Evolutionary conservation across 2,329 filamentous ascomycete genomes (phyloP).

Genomic region (Cladophialophora bantiana): DNA sequence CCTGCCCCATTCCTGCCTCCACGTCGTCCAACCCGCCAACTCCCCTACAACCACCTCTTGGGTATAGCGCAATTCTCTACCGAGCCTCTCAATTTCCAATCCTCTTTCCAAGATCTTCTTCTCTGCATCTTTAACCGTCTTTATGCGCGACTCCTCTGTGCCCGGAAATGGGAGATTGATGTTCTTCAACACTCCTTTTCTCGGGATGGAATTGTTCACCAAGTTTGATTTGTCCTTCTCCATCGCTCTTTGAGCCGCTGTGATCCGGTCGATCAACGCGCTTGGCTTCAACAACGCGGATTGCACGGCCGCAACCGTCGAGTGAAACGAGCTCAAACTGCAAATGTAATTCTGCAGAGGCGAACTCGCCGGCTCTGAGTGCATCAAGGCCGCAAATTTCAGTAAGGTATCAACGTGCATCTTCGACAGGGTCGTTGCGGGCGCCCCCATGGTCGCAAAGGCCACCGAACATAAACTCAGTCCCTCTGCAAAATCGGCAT

Average conservation of each 20-base stretch:
- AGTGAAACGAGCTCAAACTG: constrained; percentile 78
- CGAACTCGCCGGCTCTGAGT: constrained; percentile 71
- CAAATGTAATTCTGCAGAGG: constrained; percentile 77
- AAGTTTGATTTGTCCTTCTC: constrained; percentile 79
- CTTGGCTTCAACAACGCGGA: constrained; percentile 79
- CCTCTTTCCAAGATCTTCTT: constrained; percentile 75
- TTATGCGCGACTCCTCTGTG: constrained; percentile 84
- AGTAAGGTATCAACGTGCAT: constrained; percentile 74
- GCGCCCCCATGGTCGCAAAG: constrained; percentile 58
- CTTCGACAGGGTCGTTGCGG: constrained; percentile 69
- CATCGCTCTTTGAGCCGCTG: constrained; percentile 74
- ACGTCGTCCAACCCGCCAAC: constrained; percentile 91
- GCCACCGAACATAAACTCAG: constrained; percentile 53
- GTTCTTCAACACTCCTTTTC: constrained; percentile 48
- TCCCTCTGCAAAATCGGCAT: constrained; percentile 57
- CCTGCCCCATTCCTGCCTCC: constrained; percentile 78
- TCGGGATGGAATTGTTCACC: constrained; percentile 62
- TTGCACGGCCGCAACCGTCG: constrained; percentile 82
- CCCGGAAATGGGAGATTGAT: constrained; percentile 53
- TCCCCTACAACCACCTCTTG: constrained; percentile 93
- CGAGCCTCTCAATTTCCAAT: constrained; percentile 74
- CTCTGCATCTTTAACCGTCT: constrained; percentile 82
- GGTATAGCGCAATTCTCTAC: constrained; percentile 84
- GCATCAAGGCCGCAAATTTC: constrained; percentile 69
- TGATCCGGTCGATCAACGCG: constrained; percentile 77